Conservation (phyloP, 1,284 basidiomycete species). For the Golubevia sp. region DNA sequence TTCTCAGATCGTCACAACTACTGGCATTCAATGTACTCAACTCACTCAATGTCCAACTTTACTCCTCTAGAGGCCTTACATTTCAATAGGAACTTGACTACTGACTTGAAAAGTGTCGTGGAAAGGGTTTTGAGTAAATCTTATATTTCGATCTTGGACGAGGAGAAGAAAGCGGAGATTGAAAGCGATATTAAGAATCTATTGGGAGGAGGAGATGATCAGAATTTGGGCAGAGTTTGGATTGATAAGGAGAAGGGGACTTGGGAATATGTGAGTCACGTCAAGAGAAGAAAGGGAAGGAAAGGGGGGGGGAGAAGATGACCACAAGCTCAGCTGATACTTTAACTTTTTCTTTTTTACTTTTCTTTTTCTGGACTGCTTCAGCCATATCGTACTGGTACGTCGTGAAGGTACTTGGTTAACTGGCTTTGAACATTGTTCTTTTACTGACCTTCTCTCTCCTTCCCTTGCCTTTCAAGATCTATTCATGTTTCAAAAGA, state of each 20-base stretch:
- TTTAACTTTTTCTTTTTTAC: no score
- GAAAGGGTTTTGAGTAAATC: constrained; percentile 38
- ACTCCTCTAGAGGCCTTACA: constrained; percentile 15
- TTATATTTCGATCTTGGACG: constrained; percentile 39
- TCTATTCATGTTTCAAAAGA: no score
- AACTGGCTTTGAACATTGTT: no score
- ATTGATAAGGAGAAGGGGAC: constrained; percentile 42
- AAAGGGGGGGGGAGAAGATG: no score
- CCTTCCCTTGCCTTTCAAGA: no score
- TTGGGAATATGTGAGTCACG: constrained; percentile 51
- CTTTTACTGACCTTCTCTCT: no score
- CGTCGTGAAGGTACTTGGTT: no score
- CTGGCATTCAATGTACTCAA: constrained; percentile 48
- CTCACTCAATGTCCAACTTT: constrained; percentile 22
- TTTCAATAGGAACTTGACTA: constrained; percentile 33
- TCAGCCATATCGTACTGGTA: no score
- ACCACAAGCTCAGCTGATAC: no score
- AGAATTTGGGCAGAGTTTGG: constrained; percentile 32
- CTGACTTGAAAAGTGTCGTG: constrained; percentile 29
- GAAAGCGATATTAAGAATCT: constrained; percentile 11
- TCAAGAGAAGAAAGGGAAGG: no score
- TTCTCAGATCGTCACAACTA: constrained; percentile 37
- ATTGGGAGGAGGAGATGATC: constrained; percentile 23
- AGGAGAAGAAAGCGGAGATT: constrained; percentile 26
- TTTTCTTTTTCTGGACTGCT: no score